These are phyloP conservation scores for Talaromyces stipitatus DNA, from an alignment of 495 filamentous ascomycete genomes.

Conservation along the genomic window DNA sequence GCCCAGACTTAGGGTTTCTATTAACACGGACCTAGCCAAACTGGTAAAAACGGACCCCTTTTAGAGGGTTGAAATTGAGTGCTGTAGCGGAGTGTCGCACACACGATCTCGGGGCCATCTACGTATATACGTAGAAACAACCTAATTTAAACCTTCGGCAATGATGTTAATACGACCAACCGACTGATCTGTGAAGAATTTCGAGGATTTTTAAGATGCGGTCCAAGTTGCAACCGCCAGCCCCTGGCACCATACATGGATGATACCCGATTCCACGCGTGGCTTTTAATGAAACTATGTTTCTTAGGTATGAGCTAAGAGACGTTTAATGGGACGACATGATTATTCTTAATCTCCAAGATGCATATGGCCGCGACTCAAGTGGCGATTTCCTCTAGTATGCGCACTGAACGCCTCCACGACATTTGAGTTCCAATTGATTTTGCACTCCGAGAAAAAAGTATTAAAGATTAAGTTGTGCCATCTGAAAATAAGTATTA, in stretches of 20 bases:
- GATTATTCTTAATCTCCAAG: background rate
- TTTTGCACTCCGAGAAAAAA: background rate
- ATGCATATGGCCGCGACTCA: background rate
- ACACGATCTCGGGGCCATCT: background rate
- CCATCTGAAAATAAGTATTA: background rate
- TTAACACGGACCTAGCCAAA: background rate
- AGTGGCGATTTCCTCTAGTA: background rate
- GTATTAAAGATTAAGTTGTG: background rate
- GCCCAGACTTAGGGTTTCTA: background rate
- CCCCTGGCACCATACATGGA: too few species aligned
- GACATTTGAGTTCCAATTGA: background rate
- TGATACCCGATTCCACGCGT: too few species aligned
- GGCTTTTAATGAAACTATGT: background rate
- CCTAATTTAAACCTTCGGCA: background rate
- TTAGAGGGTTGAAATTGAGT: background rate
- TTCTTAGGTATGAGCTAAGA: background rate
- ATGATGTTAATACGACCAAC: too few species aligned
- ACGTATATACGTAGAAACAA: background rate
- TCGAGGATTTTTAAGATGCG: too few species aligned
- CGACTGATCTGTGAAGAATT: too few species aligned
- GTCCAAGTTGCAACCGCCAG: too few species aligned
- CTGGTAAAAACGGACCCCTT: background rate
- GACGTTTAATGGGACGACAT: too few species aligned
- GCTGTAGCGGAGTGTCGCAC: background rate
- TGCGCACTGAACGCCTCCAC: background rate